Base-by-base conservation (phyloP, 345 rosid species). In the Acer yangbiense region DNA sequence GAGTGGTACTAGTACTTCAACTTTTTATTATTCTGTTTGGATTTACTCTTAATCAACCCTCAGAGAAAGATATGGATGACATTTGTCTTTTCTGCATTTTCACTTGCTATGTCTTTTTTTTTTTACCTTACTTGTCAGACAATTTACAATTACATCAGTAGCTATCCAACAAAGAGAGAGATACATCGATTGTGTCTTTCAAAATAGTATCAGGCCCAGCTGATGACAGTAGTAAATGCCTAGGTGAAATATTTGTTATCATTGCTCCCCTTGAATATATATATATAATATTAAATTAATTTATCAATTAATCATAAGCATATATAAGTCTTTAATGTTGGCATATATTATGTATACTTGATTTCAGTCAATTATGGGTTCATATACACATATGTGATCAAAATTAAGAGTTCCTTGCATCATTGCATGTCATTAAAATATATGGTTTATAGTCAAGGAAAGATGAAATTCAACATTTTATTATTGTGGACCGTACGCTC, bases 71-170 rank as follows among this genome's bases (percentile, higher is more conserved):
- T 39, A 16, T 39, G 3, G 66, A 57, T 72, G 32, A 3, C 65
- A 32, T 58, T 18, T 60, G 54, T 72, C 66, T 72, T 72, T 41
- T 60, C 25, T 14, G 39, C 21, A 20, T 72, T 72, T 72, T 72
- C 9, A 9, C 11, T 7, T 35, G 29, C n/a, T 12, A 18, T 43
- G 46, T 43, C 1, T 7, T 8, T 57, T 54, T 25, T 25, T 25
- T 61, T 60, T 2, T 20, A 17, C 9, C 2, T 58, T 9, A 39
- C 16, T 20, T 3, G 3, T 18, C 1, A 43, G 10, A 43, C 39
- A 35, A 35, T 4, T 35, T 35, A 35, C 39, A 35, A 35, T 52
- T 17, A 54, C 11, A 39, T n/a, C 7, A 39, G 13, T 12, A 50
- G 55, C 48, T 39, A 32, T 39, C 32, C 14, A 35, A 10, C 64